Percentiles rank a stretch among this genome's conserved stretches.
These are phyloP conservation scores for Cinchona pubescens DNA, from an alignment of 257 asterid species.

Conservation along the genomic window DNA sequence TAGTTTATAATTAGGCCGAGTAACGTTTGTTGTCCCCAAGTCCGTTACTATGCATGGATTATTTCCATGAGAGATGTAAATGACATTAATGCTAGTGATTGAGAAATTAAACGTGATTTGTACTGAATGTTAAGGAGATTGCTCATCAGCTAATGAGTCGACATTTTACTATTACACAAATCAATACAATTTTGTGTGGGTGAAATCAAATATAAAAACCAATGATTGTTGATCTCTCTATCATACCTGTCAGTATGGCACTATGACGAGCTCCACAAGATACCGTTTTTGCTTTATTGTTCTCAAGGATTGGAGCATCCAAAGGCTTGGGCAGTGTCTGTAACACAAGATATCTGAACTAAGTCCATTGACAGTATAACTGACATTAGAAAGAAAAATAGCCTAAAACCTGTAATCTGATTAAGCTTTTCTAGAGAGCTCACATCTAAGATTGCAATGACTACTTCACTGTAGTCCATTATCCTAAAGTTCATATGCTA, in stretches of 20 bases:
- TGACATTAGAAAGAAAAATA: neutral
- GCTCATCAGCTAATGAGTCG: neutral
- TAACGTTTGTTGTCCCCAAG: neutral
- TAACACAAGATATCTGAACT: neutral
- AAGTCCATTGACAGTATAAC: neutral
- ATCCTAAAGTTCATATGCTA: neutral
- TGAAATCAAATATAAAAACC: neutral
- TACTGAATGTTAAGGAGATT: neutral
- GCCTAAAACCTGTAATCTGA: neutral
- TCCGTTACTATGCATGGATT: neutral
- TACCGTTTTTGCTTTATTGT: slow-evolving; percentile 41
- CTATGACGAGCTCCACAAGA: slow-evolving; percentile 83
- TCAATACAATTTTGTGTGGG: neutral
- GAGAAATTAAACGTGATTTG: too few relatives aligned
- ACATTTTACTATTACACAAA: neutral
- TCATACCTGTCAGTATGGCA: slow-evolving; percentile 58
- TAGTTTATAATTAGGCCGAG: too few relatives aligned
- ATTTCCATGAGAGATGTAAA: neutral
- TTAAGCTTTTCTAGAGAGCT: neutral
- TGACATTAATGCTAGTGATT: neutral
- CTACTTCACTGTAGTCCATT: neutral
- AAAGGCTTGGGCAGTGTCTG: slow-evolving; percentile 55
- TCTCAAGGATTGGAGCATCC: slow-evolving; percentile 58
- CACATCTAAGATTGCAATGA: neutral
- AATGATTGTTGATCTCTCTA: neutral